Evolutionary conservation across 2,329 filamentous ascomycete genomes (phyloP).

Genomic region (Cladosporium sp.): DNA sequence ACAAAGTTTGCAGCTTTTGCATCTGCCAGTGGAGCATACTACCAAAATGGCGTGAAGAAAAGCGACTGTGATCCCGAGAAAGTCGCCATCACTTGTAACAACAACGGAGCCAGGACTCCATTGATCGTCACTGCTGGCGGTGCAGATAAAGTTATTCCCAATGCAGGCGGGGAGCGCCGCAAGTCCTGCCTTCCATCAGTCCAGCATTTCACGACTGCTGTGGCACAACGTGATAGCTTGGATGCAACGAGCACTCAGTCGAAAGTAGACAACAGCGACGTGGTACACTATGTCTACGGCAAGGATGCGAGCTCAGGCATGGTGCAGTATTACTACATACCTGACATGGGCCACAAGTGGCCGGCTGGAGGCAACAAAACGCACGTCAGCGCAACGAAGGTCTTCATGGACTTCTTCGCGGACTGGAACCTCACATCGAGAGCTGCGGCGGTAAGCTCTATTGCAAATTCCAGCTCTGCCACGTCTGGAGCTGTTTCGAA

Average conservation of each 20-base stretch:
- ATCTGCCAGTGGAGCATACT: constrained; percentile 44
- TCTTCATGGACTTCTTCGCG: constrained; percentile 23
- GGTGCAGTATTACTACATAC: constrained; percentile 34
- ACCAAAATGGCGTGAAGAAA: constrained; percentile 23
- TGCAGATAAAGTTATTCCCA: constrained; percentile 38
- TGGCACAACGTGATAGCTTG: constrained; percentile 33
- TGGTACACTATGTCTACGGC: constrained; percentile 23
- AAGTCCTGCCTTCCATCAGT: constrained; percentile 23
- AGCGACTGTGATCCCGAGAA: constrained; percentile 17
- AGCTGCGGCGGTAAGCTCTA: background rate
- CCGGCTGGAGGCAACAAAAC: constrained; percentile 22
- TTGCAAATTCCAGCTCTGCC: background rate
- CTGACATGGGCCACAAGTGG: constrained; percentile 37
- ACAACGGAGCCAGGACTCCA: constrained; percentile 28
- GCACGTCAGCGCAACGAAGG: constrained; percentile 21
- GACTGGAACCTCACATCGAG: constrained; percentile 18
- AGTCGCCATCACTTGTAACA: constrained; percentile 23
- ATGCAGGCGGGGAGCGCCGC: constrained; percentile 34
- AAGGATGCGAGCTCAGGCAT: constrained; percentile 28
- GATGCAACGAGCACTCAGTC: constrained; percentile 23
- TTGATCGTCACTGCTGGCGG: constrained; percentile 42
- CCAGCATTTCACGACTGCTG: constrained; percentile 34
- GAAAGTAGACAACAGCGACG: constrained; percentile 20
- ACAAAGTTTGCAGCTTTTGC: constrained; percentile 48
- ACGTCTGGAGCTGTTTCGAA: background rate